These are phyloP conservation scores for Eutrema japonicum DNA, from an alignment of 345 rosid genomes.

Conservation along the genomic window DNA sequence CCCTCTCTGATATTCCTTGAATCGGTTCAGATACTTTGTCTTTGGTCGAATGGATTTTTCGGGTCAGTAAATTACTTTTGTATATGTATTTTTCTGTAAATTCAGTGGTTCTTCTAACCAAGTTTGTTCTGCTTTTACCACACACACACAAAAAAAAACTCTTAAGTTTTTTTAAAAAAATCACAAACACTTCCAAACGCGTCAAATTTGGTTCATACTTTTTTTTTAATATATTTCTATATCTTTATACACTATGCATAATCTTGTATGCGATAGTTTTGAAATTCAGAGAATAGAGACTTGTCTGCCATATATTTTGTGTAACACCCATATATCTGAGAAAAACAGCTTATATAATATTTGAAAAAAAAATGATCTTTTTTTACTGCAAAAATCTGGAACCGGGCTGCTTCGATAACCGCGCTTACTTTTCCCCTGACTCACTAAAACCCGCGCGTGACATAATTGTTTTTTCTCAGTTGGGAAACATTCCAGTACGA, in stretches of 20 bases:
- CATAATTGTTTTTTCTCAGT: slow-evolving; percentile 2
- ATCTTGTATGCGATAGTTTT: background rate
- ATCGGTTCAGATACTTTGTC: no score
- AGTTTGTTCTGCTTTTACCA: background rate
- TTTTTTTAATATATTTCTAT: background rate
- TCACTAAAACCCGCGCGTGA: slow-evolving; percentile 48
- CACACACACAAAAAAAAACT: background rate
- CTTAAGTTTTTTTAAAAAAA: no score
- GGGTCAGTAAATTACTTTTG: background rate
- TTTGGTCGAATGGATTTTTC: background rate
- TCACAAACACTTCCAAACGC: background rate
- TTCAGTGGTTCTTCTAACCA: background rate
- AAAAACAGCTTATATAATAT: no score
- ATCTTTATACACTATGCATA: background rate
- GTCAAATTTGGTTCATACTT: background rate
- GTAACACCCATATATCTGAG: background rate
- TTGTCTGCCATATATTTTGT: background rate
- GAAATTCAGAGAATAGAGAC: background rate
- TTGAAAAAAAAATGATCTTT: no score
- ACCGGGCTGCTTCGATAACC: slow-evolving; percentile 32
- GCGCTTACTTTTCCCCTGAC: slow-evolving; percentile 43
- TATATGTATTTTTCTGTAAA: no score
- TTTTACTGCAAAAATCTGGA: slow-evolving; percentile 23
- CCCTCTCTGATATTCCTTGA: no score
- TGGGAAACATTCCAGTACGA: slow-evolving; percentile 19